Base-by-base conservation (phyloP, 495 filamentous ascomycete species). In the Talaromyces trachyspermus region DNA sequence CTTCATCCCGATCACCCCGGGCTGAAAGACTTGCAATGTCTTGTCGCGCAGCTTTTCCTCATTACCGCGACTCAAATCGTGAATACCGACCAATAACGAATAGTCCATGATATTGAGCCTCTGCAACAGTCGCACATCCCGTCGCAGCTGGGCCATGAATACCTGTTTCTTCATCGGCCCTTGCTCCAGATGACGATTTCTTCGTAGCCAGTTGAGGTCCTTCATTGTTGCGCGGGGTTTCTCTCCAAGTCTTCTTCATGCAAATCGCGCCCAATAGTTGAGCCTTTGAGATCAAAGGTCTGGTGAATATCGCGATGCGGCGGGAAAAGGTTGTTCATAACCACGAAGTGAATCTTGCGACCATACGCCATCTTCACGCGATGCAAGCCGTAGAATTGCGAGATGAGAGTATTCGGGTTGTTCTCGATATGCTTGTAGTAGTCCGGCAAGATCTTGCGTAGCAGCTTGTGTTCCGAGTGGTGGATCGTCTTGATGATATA, bases 401-500 rank as follows among this genome's bases (percentile, higher is more conserved):
- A 97, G 14, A 99, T 82, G 6, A 99, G 73, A 2, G 92, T 99
- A 62, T 97, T 92, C 1, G 94, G 94, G 59, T 99, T 95, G 29
- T 86, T 75, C 48, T 83, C 84, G 55, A 99, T 86, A 62, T 99
- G 94, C 22, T 88, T 70, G 66, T 95, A 97, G 62, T 99, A 99
- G 26, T 95, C 85, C 46, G 84, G 86, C 45, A 99, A 71, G 35
- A 96, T 88, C 62, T 86, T 94, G 43, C 92, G 79, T 32, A 99
- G 76, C 49, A 96, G 85, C 56, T 95, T 95, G 68, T 99, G 94
- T 62, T 99, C 92, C 47, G 80, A 81, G 55, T 95, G 92, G 60
- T 97, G 92, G 48, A 99, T 99, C 11, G 92, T 99, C 64, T 99
- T 99, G 80, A 99, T 99, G 65, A 99, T 99, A 68, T 99, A 99